These are phyloP conservation scores for Hyaloscypha bicolor DNA, from an alignment of 495 filamentous ascomycete genomes.

Conservation along the genomic window DNA sequence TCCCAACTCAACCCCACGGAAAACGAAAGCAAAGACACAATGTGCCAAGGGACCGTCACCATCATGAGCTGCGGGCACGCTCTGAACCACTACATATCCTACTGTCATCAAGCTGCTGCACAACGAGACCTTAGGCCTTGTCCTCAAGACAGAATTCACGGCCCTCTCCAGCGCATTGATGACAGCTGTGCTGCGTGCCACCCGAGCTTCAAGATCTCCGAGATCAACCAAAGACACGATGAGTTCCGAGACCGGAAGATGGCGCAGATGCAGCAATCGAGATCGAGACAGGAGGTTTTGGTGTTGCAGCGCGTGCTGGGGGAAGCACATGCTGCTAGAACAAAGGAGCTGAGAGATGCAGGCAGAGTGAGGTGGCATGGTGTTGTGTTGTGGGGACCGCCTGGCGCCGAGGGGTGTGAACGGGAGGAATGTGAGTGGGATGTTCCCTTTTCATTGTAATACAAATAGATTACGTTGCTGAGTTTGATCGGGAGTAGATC, in stretches of 20 bases:
- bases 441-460: not conserved
- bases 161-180: conserved; percentile 16
- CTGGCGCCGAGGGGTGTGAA: not conserved
- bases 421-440: conserved; percentile 4
- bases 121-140: not conserved
- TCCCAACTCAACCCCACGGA: not conserved
- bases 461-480: conserved; percentile 13
- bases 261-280: conserved; percentile 23
- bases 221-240: conserved; percentile 19
- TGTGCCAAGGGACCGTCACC: not conserved
- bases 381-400: conserved; percentile 20
- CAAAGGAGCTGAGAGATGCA: conserved; percentile 11
- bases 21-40: not conserved
- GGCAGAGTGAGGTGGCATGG: conserved; percentile 25
- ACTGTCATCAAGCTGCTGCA: not conserved
- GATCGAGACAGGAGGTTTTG: conserved; percentile 1
- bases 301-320: conserved; percentile 5
- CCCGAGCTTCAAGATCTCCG: conserved; percentile 19
- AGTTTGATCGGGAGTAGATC: conserved; percentile 10
- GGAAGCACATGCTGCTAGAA: conserved; percentile 3
- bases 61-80: not conserved
- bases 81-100: not conserved
- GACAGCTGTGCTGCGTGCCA: conserved; percentile 37
- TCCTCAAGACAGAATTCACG: not conserved
- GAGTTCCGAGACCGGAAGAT: conserved; percentile 10